Evolutionary conservation across 1,139 yeast genomes (phyloP).

Genomic region (Geotrichum phurueaensis): DNA sequence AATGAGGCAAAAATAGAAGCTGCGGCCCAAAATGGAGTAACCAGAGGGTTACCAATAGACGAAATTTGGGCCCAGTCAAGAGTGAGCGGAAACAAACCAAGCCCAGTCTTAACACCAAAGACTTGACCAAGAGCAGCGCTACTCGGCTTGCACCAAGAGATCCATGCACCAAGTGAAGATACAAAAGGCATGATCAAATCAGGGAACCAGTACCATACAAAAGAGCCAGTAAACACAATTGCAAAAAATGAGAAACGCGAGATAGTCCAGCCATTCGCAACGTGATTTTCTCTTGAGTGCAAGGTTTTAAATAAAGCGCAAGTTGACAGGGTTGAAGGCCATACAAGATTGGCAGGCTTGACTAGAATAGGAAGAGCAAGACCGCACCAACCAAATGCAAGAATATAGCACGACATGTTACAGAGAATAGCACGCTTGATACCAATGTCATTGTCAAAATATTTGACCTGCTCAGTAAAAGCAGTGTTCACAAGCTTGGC

Average conservation of each 20-base stretch:
- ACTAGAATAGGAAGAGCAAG: constrained; percentile 44
- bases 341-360: constrained; percentile 45
- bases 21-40: constrained; percentile 48
- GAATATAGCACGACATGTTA: constrained; percentile 35
- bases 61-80: constrained; percentile 44
- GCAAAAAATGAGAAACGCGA: constrained; percentile 39
- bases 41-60: constrained; percentile 40
- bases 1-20: constrained; percentile 42
- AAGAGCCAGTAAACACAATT: constrained; percentile 33
- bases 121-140: constrained; percentile 46
- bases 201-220: constrained; percentile 45
- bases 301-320: constrained; percentile 43
- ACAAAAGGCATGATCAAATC: constrained; percentile 41
- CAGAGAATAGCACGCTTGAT: constrained; percentile 42
- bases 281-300: constrained; percentile 32
- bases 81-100: constrained; percentile 48
- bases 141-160: constrained; percentile 39
- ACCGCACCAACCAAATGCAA: constrained; percentile 46
- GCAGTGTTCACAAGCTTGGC: constrained; percentile 43
- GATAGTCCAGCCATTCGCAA: constrained; percentile 40
- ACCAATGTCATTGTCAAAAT: constrained; percentile 40
- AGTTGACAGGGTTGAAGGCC: constrained; percentile 40
- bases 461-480: constrained; percentile 25
- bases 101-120: constrained; percentile 47
- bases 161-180: constrained; percentile 32